phyloP scores from a whole-genome alignment of 108 stramenopile species.

The Fragilariopsis cylindrus region DNA sequence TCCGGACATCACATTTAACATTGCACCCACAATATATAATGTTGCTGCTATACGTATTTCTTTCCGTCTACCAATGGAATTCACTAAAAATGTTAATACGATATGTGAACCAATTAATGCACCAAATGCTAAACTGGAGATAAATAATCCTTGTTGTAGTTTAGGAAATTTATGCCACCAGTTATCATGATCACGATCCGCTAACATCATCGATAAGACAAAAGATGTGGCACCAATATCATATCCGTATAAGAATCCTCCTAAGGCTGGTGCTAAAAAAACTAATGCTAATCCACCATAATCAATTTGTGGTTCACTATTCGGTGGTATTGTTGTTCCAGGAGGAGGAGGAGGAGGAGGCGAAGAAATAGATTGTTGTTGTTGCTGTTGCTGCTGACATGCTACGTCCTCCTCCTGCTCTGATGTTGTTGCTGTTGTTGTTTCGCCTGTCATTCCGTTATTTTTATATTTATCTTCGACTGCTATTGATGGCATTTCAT shows the following conservation, averaged over 20 bases:
- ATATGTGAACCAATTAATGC: slow-evolving; percentile 46
- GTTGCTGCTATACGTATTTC: slow-evolving; percentile 63
- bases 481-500: background rate
- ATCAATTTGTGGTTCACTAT: slow-evolving; percentile 21
- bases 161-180: slow-evolving; percentile 41
- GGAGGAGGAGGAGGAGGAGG: background rate
- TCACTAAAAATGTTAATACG: slow-evolving; percentile 36
- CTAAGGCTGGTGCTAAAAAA: slow-evolving; percentile 41
- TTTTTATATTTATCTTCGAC: background rate
- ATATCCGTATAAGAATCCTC: slow-evolving; percentile 35
- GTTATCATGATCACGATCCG: slow-evolving; percentile 27
- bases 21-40: slow-evolving; percentile 59
- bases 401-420: too few relatives aligned
- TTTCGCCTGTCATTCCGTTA: background rate
- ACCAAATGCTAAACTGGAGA: slow-evolving; percentile 33
- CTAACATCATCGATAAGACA: slow-evolving; percentile 36
- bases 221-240: slow-evolving; percentile 47
- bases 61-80: slow-evolving; percentile 55
- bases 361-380: too few relatives aligned
- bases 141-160: slow-evolving; percentile 31
- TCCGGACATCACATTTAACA: slow-evolving; percentile 35
- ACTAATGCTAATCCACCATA: slow-evolving; percentile 38
- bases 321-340: background rate
- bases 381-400: too few relatives aligned
- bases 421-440: background rate